Evolutionary conservation across 345 rosid species (phyloP).

Genomic region (Eucalyptus sp.): DNA sequence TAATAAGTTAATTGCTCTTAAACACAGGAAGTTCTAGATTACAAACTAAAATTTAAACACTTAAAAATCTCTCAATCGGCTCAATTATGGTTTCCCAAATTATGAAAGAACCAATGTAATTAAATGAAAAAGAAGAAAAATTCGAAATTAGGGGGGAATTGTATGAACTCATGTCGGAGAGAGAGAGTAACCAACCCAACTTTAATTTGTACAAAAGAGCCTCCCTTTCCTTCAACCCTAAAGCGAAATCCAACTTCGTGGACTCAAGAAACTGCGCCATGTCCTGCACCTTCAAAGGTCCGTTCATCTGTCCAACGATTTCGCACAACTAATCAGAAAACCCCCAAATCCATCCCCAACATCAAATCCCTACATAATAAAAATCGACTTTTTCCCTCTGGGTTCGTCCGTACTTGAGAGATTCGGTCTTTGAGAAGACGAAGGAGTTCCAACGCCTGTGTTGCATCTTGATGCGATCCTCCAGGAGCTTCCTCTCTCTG

Average conservation of each 20-base stretch:
- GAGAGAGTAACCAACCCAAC: slow-evolving; percentile 22
- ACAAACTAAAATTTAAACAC: background rate
- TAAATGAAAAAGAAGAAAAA: background rate
- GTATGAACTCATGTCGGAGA: background rate
- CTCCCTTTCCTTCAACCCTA: slow-evolving; percentile 23
- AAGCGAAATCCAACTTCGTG: slow-evolving; percentile 38
- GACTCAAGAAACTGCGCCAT: slow-evolving; percentile 29
- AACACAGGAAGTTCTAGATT: background rate
- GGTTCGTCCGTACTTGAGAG: slow-evolving; percentile 25
- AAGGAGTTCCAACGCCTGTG: slow-evolving; percentile 30
- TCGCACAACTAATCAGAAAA: background rate
- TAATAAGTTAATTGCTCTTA: background rate
- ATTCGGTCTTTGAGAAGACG: slow-evolving; percentile 31
- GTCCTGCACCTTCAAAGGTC: slow-evolving; percentile 24
- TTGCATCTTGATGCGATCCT: slow-evolving; percentile 33
- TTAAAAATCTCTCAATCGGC: background rate
- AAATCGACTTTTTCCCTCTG: background rate
- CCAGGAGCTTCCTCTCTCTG: slow-evolving; percentile 45
- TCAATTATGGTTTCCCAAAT: background rate
- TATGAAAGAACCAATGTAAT: background rate
- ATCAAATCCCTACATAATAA: background rate
- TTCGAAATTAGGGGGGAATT: background rate
- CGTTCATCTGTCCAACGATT: slow-evolving; percentile 19
- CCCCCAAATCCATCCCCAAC: background rate
- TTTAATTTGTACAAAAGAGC: slow-evolving; percentile 32